Conservation (phyloP, 148 eudicot genomes). For the Vaccinium vitisidaea region DNA sequence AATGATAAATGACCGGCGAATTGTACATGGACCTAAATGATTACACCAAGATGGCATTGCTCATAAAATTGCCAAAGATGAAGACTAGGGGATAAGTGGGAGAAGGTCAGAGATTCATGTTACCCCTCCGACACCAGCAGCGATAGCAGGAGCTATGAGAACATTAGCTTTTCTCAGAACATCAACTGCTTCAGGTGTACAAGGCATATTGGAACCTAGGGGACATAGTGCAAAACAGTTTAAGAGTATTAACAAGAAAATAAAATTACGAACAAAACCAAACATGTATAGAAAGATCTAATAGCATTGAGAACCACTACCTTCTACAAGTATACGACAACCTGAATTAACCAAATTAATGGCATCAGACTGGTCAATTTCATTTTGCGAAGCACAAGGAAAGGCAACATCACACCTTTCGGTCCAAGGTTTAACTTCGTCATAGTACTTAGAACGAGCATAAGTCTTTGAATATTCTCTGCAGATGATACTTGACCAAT, state of each 20-base stretch:
- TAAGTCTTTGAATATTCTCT: conserved; percentile 98
- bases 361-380: conserved; percentile 92
- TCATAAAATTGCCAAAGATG: not conserved
- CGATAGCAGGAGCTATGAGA: conserved; percentile 91
- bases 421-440: conserved; percentile 95
- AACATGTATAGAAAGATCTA: not conserved
- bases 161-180: conserved; percentile 85
- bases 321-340: conserved; percentile 90
- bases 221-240: not conserved
- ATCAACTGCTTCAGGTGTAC: conserved; percentile 93
- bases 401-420: conserved; percentile 97
- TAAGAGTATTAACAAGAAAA: not conserved
- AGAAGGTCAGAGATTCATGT: conserved; percentile 18
- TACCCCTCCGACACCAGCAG: conserved; percentile 99
- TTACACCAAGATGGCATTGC: not conserved
- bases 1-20: not conserved
- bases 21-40: not conserved
- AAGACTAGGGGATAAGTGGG: not conserved
- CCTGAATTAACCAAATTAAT: conserved; percentile 88
- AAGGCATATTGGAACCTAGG: conserved; percentile 93
- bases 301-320: conserved; percentile 34
- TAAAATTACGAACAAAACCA: not conserved
- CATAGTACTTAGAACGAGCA: conserved; percentile 93
- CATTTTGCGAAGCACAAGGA: conserved; percentile 94
- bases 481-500: conserved; percentile 26